phyloP scores from a whole-genome alignment of 148 eudicot species.

The Rhododendron vialii region DNA sequence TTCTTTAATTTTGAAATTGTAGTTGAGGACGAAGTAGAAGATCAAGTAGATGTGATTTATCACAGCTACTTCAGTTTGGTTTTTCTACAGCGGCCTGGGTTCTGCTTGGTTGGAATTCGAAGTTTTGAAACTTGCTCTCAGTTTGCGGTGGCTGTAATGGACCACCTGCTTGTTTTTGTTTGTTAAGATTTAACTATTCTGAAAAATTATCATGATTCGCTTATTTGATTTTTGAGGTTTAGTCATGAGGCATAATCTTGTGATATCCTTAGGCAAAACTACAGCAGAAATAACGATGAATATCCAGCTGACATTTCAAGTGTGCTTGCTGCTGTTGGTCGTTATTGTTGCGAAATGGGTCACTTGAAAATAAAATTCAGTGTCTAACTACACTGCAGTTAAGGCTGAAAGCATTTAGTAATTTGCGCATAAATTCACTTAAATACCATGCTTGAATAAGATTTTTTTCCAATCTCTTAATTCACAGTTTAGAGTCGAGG shows the following conservation, averaged over 20 bases:
- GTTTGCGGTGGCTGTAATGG: not conserved
- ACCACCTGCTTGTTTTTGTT: not conserved
- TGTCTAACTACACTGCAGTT: not conserved
- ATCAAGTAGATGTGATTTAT: constrained; percentile 16
- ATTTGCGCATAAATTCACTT: too few species aligned
- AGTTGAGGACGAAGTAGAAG: constrained; percentile 36
- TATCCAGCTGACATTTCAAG: too few species aligned
- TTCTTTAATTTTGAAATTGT: constrained; percentile 7
- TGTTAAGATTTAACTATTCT: not conserved
- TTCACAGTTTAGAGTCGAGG: not conserved
- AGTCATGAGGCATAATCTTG: not conserved
- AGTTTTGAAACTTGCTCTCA: too few species aligned
- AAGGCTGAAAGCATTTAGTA: too few species aligned
- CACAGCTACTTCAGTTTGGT: constrained; percentile 1
- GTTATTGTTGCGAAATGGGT: not conserved
- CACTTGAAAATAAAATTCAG: not conserved
- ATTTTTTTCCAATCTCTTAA: not conserved
- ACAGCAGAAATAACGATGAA: too few species aligned
- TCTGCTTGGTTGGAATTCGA: not conserved
- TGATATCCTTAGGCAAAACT: not conserved
- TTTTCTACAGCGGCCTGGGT: not conserved
- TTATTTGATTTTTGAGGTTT: not conserved
- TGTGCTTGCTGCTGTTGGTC: too few species aligned
- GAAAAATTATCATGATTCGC: too few species aligned
- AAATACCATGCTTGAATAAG: too few species aligned